Percentiles rank a stretch among this genome's conserved stretches.
Evolutionary conservation across 805 yeast genomes (phyloP).

Genomic region (Diddensiella transvaalensis): DNA sequence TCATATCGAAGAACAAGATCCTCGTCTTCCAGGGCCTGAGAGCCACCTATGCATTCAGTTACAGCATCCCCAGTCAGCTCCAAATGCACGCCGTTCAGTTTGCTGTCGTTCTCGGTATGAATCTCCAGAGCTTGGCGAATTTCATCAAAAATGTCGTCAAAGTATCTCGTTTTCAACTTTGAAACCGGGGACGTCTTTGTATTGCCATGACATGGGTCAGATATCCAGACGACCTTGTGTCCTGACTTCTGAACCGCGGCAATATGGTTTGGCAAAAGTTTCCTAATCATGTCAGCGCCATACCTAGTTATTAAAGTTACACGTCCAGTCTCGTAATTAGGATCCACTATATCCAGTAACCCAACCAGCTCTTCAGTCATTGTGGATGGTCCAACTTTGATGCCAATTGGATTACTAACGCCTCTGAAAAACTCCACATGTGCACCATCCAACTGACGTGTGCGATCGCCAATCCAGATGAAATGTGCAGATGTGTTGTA

Average conservation of each 20-base stretch:
- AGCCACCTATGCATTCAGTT: slow-evolving; percentile 44
- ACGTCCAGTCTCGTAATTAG: slow-evolving; percentile 36
- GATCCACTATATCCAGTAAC: slow-evolving; percentile 39
- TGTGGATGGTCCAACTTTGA: slow-evolving; percentile 44
- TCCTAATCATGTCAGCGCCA: slow-evolving; percentile 37
- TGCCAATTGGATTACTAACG: slow-evolving; percentile 40
- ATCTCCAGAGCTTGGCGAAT: slow-evolving; percentile 35
- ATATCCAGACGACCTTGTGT: slow-evolving; percentile 43
- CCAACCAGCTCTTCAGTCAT: slow-evolving; percentile 35
- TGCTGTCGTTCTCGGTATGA: slow-evolving; percentile 33
- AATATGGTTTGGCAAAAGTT: slow-evolving; percentile 38
- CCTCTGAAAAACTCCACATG: slow-evolving; percentile 45
- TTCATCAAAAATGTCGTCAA: slow-evolving; percentile 41
- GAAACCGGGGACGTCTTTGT: slow-evolving; percentile 38
- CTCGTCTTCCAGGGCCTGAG: slow-evolving; percentile 37
- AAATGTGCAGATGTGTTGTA: slow-evolving; percentile 25
- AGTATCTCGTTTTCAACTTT: slow-evolving; percentile 40
- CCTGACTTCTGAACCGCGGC: slow-evolving; percentile 36
- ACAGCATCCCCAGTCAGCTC: slow-evolving; percentile 44
- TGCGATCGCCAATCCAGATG: slow-evolving; percentile 37
- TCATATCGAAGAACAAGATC: slow-evolving; percentile 39
- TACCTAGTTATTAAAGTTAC: slow-evolving; percentile 42
- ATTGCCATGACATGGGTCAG: slow-evolving; percentile 45
- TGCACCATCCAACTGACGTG: slow-evolving; percentile 43
- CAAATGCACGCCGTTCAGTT: slow-evolving; percentile 40